A percentile compares a stretch with the other conserved stretches of the same genome.
phyloP scores from a whole-genome alignment of 1,139 yeast genomes.

The Tardiomyces blankii region DNA sequence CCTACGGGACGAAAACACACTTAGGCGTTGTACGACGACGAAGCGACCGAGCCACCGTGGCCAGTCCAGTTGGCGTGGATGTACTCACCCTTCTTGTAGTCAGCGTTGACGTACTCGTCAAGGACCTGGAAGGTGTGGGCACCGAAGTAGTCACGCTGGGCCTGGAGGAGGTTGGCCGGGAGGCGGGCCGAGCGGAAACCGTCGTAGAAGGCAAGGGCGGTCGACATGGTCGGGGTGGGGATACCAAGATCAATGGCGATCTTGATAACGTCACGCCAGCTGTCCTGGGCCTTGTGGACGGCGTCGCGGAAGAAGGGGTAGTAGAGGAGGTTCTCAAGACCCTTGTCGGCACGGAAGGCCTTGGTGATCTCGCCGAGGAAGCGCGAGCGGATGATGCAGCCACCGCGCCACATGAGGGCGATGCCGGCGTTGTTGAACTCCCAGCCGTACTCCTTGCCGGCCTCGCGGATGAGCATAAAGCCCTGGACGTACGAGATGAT shows the following conservation, averaged over 20 bases:
- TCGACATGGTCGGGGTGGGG: conserved; percentile 95
- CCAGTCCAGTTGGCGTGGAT: conserved; percentile 99
- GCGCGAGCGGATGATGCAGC: conserved; percentile 98
- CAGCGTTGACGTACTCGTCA: conserved; percentile 70
- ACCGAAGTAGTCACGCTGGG: conserved; percentile 99
- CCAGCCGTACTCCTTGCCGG: conserved; percentile 96
- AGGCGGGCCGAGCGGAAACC: conserved; percentile 94
- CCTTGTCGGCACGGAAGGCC: conserved; percentile 91
- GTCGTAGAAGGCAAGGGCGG: conserved; percentile 96
- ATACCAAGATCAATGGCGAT: conserved; percentile 77
- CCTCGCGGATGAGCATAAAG: conserved; percentile 98
- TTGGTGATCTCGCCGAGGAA: conserved; percentile 94
- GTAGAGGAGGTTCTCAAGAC: conserved; percentile 90
- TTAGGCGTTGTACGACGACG: conserved; percentile 89
- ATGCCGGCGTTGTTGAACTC: conserved; percentile 95
- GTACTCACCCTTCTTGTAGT: conserved; percentile 68
- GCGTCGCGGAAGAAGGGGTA: conserved; percentile 91
- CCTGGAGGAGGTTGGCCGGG: conserved; percentile 97
- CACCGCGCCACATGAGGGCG: conserved; percentile 99
- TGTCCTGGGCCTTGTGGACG: conserved; percentile 82
- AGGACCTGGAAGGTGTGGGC: conserved; percentile 97
- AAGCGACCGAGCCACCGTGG: conserved; percentile 94
- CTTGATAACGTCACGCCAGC: conserved; percentile 87
- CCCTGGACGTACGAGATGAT: conserved; percentile 98
- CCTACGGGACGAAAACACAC: background rate